Percentiles rank a stretch among this genome's conserved stretches.
These are phyloP conservation scores for Rhododendron molle DNA, from an alignment of 148 eudicot genomes.

Conservation along the genomic window DNA sequence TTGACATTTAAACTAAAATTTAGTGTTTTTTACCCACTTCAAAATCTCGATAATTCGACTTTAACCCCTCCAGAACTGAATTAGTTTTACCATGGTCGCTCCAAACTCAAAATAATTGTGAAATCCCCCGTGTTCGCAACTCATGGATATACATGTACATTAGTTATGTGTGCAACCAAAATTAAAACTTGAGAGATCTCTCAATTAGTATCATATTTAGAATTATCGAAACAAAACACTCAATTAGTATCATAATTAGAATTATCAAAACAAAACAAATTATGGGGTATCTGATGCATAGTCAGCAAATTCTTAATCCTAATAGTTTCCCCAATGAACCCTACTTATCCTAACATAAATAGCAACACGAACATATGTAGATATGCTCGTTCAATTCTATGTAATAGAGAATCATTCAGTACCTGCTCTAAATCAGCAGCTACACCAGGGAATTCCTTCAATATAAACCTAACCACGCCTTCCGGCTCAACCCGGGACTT, in stretches of 20 bases:
- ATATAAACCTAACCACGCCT: slow-evolving; percentile 41
- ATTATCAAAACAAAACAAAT: too few species aligned
- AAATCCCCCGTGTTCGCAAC: too few species aligned
- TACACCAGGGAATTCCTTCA: slow-evolving; percentile 72
- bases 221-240: too few species aligned
- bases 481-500: slow-evolving; percentile 23
- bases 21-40: not conserved
- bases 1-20: too few species aligned
- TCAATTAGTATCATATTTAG: too few species aligned
- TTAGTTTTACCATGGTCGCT: too few species aligned
- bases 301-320: not conserved
- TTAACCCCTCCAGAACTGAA: not conserved
- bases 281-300: too few species aligned
- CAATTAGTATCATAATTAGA: too few species aligned
- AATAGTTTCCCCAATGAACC: not conserved
- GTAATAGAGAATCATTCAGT: not conserved
- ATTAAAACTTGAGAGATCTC: too few species aligned
- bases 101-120: not conserved
- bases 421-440: slow-evolving; percentile 65
- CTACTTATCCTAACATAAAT: not conserved
- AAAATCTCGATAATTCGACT: not conserved
- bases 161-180: not conserved
- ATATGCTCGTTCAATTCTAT: not conserved
- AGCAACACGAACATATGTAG: not conserved
- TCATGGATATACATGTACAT: too few species aligned